These are phyloP conservation scores for Macrolepiota dolichaula DNA, from an alignment of 768 basidiomycete genomes.

Conservation along the genomic window DNA sequence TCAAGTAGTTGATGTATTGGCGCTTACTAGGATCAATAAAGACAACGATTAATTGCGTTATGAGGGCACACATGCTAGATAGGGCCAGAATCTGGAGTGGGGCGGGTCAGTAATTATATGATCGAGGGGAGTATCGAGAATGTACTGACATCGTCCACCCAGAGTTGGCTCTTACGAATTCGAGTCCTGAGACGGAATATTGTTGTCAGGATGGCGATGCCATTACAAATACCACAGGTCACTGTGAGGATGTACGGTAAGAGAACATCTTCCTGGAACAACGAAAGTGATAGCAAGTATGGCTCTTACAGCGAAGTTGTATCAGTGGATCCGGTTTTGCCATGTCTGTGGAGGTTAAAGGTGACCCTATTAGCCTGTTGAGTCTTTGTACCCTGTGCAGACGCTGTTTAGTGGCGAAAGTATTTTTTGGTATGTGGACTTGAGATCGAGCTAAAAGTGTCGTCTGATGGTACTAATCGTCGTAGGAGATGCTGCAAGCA, in stretches of 20 bases:
- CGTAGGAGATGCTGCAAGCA: background rate
- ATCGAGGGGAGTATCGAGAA: background rate
- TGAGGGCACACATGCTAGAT: background rate
- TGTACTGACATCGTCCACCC: constrained; percentile 3
- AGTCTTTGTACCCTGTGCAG: background rate
- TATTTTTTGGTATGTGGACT: background rate
- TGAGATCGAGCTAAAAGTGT: background rate
- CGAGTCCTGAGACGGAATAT: background rate
- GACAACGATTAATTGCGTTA: constrained; percentile 1
- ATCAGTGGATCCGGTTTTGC: background rate
- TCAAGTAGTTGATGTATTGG: background rate
- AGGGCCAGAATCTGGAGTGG: background rate
- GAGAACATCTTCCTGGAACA: background rate
- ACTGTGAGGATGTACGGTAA: background rate
- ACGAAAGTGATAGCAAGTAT: background rate
- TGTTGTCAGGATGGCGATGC: background rate
- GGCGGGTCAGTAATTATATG: background rate
- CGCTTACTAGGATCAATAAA: background rate
- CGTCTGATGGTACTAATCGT: background rate
- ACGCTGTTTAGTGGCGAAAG: background rate
- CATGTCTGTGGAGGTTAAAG: background rate
- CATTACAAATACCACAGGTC: background rate
- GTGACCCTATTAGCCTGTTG: background rate
- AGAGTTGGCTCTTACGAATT: background rate
- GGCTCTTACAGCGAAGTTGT: background rate